Percentiles rank a stretch among this genome's conserved stretches.
These are phyloP conservation scores for Gossypium aridum DNA, from an alignment of 441 rosid species.

Conservation along the genomic window DNA sequence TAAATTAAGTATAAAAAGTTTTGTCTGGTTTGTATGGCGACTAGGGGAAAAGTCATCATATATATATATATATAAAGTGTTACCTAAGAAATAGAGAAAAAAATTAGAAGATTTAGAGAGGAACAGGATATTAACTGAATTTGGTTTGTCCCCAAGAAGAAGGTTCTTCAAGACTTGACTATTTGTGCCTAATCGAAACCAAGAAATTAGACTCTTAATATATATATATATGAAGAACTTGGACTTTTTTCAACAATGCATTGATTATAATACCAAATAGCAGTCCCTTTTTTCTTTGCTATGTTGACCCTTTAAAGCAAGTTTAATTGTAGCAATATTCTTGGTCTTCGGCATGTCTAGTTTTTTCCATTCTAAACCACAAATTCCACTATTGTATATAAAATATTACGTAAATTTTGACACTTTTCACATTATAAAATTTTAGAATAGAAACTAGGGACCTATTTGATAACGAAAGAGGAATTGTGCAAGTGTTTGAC, in stretches of 20 bases:
- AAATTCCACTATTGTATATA: neutral
- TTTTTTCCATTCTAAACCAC: neutral
- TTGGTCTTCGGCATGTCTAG: neutral
- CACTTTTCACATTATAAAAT: neutral
- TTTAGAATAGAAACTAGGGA: neutral
- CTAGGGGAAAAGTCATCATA: neutral
- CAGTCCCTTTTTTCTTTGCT: neutral
- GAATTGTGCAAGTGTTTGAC: neutral
- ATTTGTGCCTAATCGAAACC: neutral
- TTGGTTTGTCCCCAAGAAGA: neutral
- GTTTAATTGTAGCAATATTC: neutral
- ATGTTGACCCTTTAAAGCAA: neutral
- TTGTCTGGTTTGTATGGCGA: neutral
- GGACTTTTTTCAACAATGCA: neutral
- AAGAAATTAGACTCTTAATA: neutral
- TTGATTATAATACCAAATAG: neutral
- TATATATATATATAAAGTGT: neutral
- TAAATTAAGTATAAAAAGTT: too few relatives aligned
- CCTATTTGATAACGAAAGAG: neutral
- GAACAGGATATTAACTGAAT: neutral
- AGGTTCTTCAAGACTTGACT: conserved; percentile 14
- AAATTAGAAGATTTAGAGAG: neutral
- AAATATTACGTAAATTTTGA: neutral
- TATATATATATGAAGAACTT: neutral
- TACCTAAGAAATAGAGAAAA: neutral